Base-by-base conservation (phyloP, 2,329 filamentous ascomycete species). In the Clonostachys chloroleuca region DNA sequence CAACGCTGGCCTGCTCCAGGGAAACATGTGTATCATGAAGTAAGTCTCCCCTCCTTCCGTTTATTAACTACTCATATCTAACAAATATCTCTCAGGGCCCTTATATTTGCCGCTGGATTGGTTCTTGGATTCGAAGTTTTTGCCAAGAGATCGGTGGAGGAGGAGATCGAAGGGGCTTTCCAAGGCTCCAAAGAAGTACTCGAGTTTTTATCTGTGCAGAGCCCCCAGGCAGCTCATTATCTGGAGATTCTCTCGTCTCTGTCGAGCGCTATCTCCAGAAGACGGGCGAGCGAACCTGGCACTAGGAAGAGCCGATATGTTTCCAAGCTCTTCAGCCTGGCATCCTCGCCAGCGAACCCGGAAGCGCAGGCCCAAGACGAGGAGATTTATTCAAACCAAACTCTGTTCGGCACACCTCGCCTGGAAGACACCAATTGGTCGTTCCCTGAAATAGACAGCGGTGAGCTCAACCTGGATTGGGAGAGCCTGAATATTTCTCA, bases 21-120 rank as follows among this genome's bases (percentile, higher is more conserved):
- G 68, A 9, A 81, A 81, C 47, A 80, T 82, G 78, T 78, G 75
- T 37, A 73, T 83, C 6, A 61, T 83, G 47, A 83, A 82, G 78
- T 80, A 59, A 60, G 73, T 53, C 33, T 4, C 16, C 16, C 24
- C 14, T 12, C 35, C 41, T 17, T 16, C 24, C 24, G 1, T 48
- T 17, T 34, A 30, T 30, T 30, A 9, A 30, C 24, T 30, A 9
- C 7, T 10, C 14, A 30, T 40, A 30, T 30, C 34, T 24, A 4
- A 43, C 17, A 20, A 20, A 18, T 4, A 4, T 16, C 12, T 30
- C n/a, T 8, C 44, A 78, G 74, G 49, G 75, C 74, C 16, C 71
- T 75, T 48, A 64, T 81, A 0, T 83, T 83, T 47, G 75, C 77
- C 0, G 75, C 80, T 3, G 79, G 78, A 0, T 59, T 83, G 1